phyloP scores from a whole-genome alignment of 208 protist genomes.

The Leishmania arabica region DNA sequence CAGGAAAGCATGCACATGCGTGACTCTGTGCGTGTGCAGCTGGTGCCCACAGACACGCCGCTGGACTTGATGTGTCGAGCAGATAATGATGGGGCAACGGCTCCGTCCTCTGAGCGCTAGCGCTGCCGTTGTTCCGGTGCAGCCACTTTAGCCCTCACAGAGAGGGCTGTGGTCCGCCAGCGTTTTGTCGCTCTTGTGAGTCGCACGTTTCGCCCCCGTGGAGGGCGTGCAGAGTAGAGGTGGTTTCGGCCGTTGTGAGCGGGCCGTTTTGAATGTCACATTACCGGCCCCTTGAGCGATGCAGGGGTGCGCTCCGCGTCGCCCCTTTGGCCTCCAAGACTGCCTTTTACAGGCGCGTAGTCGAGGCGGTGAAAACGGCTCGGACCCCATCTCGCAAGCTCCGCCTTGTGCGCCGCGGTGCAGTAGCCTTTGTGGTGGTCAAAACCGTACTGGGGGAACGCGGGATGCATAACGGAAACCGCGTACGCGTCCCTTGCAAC shows the following conservation, averaged over 20 bases:
- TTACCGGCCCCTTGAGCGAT: background rate
- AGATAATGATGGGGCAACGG: background rate
- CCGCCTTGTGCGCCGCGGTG: constrained; percentile 32
- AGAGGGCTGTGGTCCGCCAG: background rate
- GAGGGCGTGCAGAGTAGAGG: background rate
- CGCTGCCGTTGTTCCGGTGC: background rate
- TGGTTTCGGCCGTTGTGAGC: background rate
- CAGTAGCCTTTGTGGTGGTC: constrained; percentile 57
- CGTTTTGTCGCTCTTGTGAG: background rate
- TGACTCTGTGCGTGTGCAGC: background rate
- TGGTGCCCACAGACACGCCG: background rate
- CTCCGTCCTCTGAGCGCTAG: background rate
- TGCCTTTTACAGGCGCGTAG: constrained; percentile 35
- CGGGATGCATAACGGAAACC: constrained; percentile 32
- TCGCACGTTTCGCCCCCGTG: background rate
- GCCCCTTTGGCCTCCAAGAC: background rate
- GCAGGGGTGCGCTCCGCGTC: background rate
- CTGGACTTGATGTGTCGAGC: background rate
- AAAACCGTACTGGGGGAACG: constrained; percentile 47
- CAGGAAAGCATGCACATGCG: background rate
- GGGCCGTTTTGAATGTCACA: background rate
- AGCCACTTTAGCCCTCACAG: background rate
- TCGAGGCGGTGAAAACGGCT: constrained; percentile 38
- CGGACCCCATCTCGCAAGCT: constrained; percentile 25
- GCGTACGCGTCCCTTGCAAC: constrained; percentile 44